Base-by-base conservation (phyloP, 768 basidiomycete species). In the Leccinum truebloodii region DNA sequence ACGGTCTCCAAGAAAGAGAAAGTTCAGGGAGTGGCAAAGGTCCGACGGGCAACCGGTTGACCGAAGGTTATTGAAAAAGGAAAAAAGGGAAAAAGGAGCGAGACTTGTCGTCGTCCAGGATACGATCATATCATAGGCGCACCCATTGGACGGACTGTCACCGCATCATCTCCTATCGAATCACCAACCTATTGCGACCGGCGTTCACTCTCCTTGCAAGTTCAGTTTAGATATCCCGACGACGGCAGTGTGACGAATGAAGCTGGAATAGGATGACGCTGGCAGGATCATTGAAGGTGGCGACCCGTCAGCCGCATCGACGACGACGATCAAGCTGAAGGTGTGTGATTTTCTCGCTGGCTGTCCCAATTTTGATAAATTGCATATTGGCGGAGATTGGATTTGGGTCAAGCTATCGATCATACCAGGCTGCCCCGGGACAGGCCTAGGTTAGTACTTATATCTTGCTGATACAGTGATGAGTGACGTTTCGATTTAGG, bases 71-170 rank as follows among this genome's bases (percentile, higher is more conserved):
- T 52, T 12, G 22, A 34, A 34, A 46, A 44, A 44, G 10, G 30
- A 12, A 20, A 20, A 32, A 35, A 44, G n/a, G 3, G 13, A 44
- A 32, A 35, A 44, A 20, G n/a, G 41, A 44, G 41, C 41, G n/a
- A 44, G 41, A 44, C 41, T 20, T 44, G n/a, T 20, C n/a, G 51
- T 52, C 52, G 53, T 54, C 53, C 53, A 54, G 53, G 53, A 54
- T 54, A 54, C 53, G 53, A 54, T 54, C 53, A 52, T 5, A 34
- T 52, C 8, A 20, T 20, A 46, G n/a, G 26, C 30, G 32, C 10
- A 26, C n/a, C 18, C 32, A 52, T 35, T 35, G 34, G 34, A 20
- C 44, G 20, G 20, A 13, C 44, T 46, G 44, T 52, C 52, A 52
- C 32, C 52, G 16, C 51, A 52, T 51, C 50, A 51, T 22, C 44